Conservation (phyloP, 2,329 filamentous ascomycete genomes). For the Meredithiella fracta region DNA sequence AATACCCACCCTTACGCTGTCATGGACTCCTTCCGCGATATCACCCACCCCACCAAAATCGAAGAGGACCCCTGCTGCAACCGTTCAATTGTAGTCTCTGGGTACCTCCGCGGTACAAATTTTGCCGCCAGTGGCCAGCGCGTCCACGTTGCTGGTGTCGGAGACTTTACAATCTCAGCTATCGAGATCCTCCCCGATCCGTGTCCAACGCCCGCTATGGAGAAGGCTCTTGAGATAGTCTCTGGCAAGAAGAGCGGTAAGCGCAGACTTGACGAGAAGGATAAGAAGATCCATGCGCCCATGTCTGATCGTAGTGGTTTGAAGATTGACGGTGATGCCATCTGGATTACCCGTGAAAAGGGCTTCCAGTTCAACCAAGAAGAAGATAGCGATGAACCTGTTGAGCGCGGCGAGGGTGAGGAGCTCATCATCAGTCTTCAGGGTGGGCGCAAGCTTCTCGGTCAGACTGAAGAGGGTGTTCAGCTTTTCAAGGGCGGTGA, state of each 20-base stretch:
- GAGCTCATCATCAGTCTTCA: slow-evolving; percentile 87
- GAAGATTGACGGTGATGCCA: slow-evolving; percentile 90
- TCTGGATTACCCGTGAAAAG: slow-evolving; percentile 64
- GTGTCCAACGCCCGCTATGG: slow-evolving; percentile 82
- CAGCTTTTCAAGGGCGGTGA: slow-evolving; percentile 71
- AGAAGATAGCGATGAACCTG: slow-evolving; percentile 55
- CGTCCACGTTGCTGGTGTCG: slow-evolving; percentile 82
- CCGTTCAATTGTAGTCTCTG: slow-evolving; percentile 76
- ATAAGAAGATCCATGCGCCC: slow-evolving; percentile 87
- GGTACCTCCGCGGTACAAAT: slow-evolving; percentile 88
- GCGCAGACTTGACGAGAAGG: slow-evolving; percentile 79
- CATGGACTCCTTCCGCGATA: slow-evolving; percentile 85
- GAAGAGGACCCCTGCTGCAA: slow-evolving; percentile 83
- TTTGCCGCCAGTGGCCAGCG: slow-evolving; percentile 72
- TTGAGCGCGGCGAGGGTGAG: slow-evolving; percentile 79
- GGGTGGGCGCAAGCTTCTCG: slow-evolving; percentile 62
- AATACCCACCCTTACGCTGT: slow-evolving; percentile 91
- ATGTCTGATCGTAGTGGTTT: slow-evolving; percentile 97
- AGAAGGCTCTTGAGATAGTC: slow-evolving; percentile 70
- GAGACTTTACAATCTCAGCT: slow-evolving; percentile 66
- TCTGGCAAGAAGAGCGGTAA: slow-evolving; percentile 63
- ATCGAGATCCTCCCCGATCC: slow-evolving; percentile 87
- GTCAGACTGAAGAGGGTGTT: slow-evolving; percentile 66
- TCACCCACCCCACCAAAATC: slow-evolving; percentile 82
- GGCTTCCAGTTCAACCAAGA: slow-evolving; percentile 60